Percentiles rank a stretch among this genome's conserved stretches.
Conservation (phyloP, 768 basidiomycete species). For the Candolleomyces aberdarensis region DNA sequence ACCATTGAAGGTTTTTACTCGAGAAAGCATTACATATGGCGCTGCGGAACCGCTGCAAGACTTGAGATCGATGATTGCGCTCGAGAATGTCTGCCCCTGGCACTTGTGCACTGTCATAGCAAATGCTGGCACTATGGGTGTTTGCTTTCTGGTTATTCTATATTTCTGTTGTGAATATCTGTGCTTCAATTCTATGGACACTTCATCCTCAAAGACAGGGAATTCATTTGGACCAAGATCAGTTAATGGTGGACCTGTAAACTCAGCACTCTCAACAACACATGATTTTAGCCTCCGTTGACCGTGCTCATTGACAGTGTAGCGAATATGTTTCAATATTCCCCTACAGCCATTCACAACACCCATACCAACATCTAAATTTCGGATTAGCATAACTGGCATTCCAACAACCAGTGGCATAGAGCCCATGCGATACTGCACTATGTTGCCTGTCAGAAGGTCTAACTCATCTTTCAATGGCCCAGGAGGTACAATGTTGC, state of each 20-base stretch:
- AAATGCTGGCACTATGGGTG: constrained; percentile 7
- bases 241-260: not conserved
- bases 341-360: constrained; percentile 28
- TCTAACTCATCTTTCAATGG: not conserved
- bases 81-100: constrained; percentile 26
- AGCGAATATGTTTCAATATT: constrained; percentile 14
- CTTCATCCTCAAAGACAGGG: constrained; percentile 13
- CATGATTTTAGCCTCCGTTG: constrained; percentile 12
- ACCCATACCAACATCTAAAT: constrained; percentile 28
- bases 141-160: not conserved
- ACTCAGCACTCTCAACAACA: constrained; percentile 14
- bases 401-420: constrained; percentile 26
- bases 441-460: constrained; percentile 1
- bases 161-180: not conserved
- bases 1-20: constrained; percentile 16
- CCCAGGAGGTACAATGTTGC: not conserved
- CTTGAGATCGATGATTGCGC: constrained; percentile 23
- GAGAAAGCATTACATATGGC: constrained; percentile 17
- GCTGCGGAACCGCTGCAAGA: constrained; percentile 17
- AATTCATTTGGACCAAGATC: constrained; percentile 4
- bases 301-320: constrained; percentile 12
- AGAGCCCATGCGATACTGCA: not conserved
- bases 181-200: not conserved
- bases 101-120: constrained; percentile 26
- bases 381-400: constrained; percentile 28